Conservation (phyloP, 176 grass and related monocot species). For the Zoysia japonica region DNA sequence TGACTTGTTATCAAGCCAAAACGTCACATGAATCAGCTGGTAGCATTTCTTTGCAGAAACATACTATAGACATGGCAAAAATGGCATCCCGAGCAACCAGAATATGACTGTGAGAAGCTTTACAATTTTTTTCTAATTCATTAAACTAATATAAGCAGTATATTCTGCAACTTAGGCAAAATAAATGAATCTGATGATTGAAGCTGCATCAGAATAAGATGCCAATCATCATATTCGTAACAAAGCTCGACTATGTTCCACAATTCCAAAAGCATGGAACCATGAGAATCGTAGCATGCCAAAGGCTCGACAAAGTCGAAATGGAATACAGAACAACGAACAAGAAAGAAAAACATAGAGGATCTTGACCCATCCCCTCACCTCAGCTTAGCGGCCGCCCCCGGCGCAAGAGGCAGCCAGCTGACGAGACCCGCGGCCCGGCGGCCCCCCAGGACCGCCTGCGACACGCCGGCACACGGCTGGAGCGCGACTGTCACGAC, state of each 20-base stretch:
- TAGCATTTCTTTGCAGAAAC: not conserved
- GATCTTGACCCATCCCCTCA: conserved; percentile 36
- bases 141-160: not conserved
- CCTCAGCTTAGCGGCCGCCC: conserved; percentile 52
- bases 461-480: conserved; percentile 49
- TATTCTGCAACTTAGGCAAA: not conserved
- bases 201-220: not conserved
- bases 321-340: not conserved
- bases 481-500: conserved; percentile 49
- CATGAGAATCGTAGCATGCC: not conserved
- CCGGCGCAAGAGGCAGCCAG: conserved; percentile 34
- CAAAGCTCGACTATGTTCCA: not conserved
- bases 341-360: not conserved
- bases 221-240: conserved; percentile 5
- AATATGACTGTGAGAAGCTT: not conserved
- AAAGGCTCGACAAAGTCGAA: not conserved
- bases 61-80: not conserved
- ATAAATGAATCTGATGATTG: conserved; percentile 18
- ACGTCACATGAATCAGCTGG: not conserved
- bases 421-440: not conserved
- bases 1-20: not conserved
- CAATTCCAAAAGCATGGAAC: not conserved
- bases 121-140: not conserved
- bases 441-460: not conserved
- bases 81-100: conserved; percentile 14